Conservation (phyloP, 2,329 filamentous ascomycete species). For the Aureobasidium sp. region DNA sequence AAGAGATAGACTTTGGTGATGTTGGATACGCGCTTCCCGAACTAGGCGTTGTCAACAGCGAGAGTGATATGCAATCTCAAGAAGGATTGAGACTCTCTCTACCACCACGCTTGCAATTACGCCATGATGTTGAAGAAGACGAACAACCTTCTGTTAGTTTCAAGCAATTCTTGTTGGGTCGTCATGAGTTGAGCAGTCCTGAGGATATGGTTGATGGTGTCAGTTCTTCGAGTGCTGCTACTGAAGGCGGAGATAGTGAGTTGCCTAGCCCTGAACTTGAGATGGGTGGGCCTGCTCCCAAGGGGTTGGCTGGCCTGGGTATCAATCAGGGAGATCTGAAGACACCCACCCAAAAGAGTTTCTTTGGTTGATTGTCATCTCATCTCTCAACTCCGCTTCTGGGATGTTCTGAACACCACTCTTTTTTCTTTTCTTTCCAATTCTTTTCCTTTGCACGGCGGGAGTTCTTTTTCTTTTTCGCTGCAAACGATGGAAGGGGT, state of each 20-base stretch:
- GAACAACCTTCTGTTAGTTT: conserved; percentile 5
- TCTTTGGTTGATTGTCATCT: conserved; percentile 1
- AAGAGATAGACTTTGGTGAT: conserved; percentile 27
- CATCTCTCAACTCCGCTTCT: too few species aligned
- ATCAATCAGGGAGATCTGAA: conserved; percentile 3
- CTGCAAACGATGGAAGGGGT: too few species aligned
- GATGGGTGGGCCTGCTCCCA: neutral
- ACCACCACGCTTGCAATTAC: neutral
- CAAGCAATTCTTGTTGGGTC: conserved; percentile 9
- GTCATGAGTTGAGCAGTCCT: neutral
- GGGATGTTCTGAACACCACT: too few species aligned
- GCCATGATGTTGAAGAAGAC: neutral
- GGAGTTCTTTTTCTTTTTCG: too few species aligned
- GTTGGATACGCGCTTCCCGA: neutral
- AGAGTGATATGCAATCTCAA: neutral
- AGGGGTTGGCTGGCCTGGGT: conserved; percentile 3
- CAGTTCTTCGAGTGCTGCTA: neutral
- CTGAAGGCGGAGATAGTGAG: conserved; percentile 2
- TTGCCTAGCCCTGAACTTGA: neutral
- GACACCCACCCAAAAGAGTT: conserved; percentile 12
- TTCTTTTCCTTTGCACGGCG: too few species aligned
- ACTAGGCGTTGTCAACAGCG: neutral
- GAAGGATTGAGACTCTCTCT: neutral
- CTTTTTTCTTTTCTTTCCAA: too few species aligned
- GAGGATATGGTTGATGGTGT: conserved; percentile 5